Evolutionary conservation across 305 asterid species (phyloP).

Genomic region (Solanum hybrid): DNA sequence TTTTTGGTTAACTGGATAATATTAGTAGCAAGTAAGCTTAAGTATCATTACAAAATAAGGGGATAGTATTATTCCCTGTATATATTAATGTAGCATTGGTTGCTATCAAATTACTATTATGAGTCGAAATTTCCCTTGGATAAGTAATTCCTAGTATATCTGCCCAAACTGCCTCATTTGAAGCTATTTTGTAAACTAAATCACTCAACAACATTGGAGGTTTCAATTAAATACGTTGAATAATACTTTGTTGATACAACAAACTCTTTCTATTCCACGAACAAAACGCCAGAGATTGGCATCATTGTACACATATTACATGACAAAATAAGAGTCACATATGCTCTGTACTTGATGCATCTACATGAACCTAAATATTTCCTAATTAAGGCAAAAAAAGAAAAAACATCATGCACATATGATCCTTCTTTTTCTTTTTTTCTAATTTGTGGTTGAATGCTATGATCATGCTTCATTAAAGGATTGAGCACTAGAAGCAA

Average conservation of each 20-base stretch:
- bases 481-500: constrained; percentile 27
- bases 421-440: background rate
- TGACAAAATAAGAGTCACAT: background rate
- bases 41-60: no score
- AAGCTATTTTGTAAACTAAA: background rate
- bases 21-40: no score
- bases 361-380: background rate
- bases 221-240: background rate
- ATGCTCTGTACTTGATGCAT: background rate
- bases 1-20: no score
- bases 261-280: background rate
- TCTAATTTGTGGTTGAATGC: background rate
- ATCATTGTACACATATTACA: background rate
- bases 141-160: no score
- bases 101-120: no score
- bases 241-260: background rate
- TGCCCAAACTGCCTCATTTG: no score
- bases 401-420: background rate
- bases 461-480: background rate
- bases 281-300: background rate
- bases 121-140: no score
- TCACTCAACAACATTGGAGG: background rate
- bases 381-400: background rate
- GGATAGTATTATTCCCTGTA: no score
- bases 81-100: no score